Evolutionary conservation across 2,329 filamentous ascomycete species (phyloP).

Genomic region (Fusarium begoniae): DNA sequence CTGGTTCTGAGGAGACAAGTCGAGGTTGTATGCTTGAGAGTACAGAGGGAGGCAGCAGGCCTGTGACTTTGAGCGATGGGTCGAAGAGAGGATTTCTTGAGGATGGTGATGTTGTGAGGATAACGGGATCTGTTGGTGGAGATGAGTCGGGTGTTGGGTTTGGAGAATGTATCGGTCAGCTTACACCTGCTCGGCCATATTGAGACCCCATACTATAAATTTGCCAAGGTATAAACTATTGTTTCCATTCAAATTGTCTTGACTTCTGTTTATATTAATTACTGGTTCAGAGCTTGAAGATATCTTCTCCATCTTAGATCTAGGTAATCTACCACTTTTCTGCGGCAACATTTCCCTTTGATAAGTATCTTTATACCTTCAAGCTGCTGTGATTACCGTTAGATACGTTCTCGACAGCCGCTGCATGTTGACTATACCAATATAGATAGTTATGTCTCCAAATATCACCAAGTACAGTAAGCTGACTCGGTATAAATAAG

Average conservation of each 20-base stretch:
- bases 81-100: conserved; percentile 48
- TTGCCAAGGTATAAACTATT: no score
- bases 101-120: conserved; percentile 52
- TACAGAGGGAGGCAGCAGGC: conserved; percentile 48
- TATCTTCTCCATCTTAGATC: rapidly evolving
- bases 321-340: no score
- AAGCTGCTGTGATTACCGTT: no score
- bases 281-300: rapidly evolving
- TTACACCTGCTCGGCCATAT: neutral
- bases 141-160: conserved; percentile 54
- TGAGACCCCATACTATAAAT: neutral
- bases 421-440: neutral
- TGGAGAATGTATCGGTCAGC: conserved; percentile 47
- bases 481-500: neutral
- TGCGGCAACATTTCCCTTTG: no score
- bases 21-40: conserved; percentile 54
- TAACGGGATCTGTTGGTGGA: conserved; percentile 52
- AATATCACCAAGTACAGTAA: neutral
- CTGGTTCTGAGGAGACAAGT: conserved; percentile 45
- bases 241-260: no score
- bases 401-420: no score
- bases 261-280: rapidly evolving
- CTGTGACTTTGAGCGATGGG: conserved; percentile 43
- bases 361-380: no score
- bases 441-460: neutral